These are phyloP conservation scores for Circinella minor DNA, from an alignment of 371 early-diverging fungal genomes.

Conservation along the genomic window DNA sequence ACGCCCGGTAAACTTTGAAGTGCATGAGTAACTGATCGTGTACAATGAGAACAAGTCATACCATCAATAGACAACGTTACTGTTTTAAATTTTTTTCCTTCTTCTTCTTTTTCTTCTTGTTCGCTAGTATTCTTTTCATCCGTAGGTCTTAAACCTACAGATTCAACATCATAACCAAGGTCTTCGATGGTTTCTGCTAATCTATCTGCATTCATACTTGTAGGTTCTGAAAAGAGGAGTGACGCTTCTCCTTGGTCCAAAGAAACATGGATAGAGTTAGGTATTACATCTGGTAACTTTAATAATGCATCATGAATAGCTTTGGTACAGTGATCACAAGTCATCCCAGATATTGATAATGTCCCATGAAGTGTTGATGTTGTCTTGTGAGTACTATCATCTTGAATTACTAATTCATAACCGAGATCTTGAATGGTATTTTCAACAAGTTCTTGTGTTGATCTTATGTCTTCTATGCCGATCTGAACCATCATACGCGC, in stretches of 20 bases:
- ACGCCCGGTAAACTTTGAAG: conserved; percentile 57
- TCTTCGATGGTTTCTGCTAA: conserved; percentile 62
- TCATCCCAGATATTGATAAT: conserved; percentile 74
- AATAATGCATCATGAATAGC: conserved; percentile 68
- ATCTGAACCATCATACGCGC: conserved; percentile 20
- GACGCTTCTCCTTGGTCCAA: conserved; percentile 46
- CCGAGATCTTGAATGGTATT: conserved; percentile 66
- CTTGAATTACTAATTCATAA: conserved; percentile 47
- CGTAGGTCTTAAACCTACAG: conserved; percentile 13
- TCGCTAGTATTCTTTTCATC: not conserved
- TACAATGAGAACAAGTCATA: conserved; percentile 87
- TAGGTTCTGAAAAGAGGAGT: conserved; percentile 33
- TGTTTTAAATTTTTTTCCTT: conserved; percentile 7
- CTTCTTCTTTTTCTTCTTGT: not conserved
- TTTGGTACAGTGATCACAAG: conserved; percentile 82
- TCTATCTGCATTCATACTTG: conserved; percentile 23
- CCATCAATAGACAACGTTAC: conserved; percentile 58
- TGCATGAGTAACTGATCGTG: conserved; percentile 60
- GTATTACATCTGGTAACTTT: conserved; percentile 59
- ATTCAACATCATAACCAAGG: conserved; percentile 64
- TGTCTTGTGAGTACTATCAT: conserved; percentile 5
- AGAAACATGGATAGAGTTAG: conserved; percentile 43
- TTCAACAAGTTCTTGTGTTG: conserved; percentile 28
- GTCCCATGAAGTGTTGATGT: conserved; percentile 23
- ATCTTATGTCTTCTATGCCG: not conserved